Evolutionary conservation across 495 filamentous ascomycete genomes (phyloP), one percentile per base, ranked within the genome.

Genomic region (Massariosphaeria phaeospora): DNA sequence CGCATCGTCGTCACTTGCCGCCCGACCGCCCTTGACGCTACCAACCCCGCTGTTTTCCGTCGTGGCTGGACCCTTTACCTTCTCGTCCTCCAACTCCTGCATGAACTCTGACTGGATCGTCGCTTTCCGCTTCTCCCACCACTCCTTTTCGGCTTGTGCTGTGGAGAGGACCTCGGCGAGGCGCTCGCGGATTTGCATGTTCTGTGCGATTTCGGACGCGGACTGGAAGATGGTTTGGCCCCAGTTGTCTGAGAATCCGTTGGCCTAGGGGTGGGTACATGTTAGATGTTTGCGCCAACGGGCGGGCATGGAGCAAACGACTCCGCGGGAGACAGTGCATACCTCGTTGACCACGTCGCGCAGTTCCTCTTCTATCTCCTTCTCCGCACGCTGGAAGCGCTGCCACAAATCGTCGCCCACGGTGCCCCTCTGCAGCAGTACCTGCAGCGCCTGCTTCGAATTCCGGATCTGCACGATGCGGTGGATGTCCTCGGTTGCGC

Each of bases 321-420:
- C 24, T 33, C 33, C 27, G 15, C 31, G 18, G 21, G 2, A n/a
- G 13, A 31, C 29, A 18, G 21, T 17, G 26, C 67, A 44, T 45
- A 94, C 89, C 85, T 98, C 93, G 62, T 83, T 79, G 29, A 96
- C 89, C 35, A 96, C 90, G 73, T 98, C 93, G 57, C 85, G 76
- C 29, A 98, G 75, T 71, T 98, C 93, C 54, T 90, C 91, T 71
- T 98, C 90, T 74, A 95, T 94, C 75, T 97, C 93, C 76, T 91
- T 91, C 78, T 98, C 93, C 23, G 91, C 93, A 34, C 86, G 75
- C 63, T 80, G 66, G 68, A 96, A 95, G 33, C 93, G 77, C 73
- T 96, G 93, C 86, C 90, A 96, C 35, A 97, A 69, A 69, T 98
- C 93, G 71, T 98, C 94, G 7, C 94, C 91, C 1, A 98, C 89